A percentile compares a stretch with the other conserved stretches of the same genome.
These are phyloP conservation scores for Choiromyces venosus DNA, from an alignment of 495 filamentous ascomycete genomes.

Conservation along the genomic window DNA sequence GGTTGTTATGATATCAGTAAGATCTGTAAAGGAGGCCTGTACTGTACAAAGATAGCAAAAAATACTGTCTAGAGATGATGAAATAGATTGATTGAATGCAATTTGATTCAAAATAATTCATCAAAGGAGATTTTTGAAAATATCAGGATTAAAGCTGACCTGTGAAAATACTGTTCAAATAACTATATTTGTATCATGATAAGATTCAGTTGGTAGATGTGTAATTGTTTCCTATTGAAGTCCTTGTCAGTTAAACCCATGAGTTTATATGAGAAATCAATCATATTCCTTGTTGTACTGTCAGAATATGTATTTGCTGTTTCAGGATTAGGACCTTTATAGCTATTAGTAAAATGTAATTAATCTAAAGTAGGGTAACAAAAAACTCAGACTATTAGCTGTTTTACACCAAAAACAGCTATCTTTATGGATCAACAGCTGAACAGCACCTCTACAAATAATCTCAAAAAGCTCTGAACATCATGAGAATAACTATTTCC, in stretches of 20 bases:
- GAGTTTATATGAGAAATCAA: conserved; percentile 4
- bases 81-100: background rate
- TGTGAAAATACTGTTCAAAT: background rate
- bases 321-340: background rate
- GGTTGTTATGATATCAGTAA: background rate
- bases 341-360: background rate
- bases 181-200: background rate
- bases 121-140: conserved; percentile 13
- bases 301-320: conserved; percentile 2
- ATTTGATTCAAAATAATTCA: conserved; percentile 19
- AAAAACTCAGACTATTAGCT: too few species aligned
- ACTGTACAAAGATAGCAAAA: conserved; percentile 4
- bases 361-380: too few species aligned
- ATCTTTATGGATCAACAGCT: too few species aligned
- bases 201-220: background rate
- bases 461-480: too few species aligned
- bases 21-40: background rate
- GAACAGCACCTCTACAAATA: too few species aligned
- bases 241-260: conserved; percentile 9
- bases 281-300: conserved; percentile 7
- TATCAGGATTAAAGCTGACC: conserved; percentile 8
- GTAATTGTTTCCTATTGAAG: background rate
- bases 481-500: too few species aligned
- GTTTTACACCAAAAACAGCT: too few species aligned
- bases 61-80: background rate